These are phyloP conservation scores for Styphnolobium japonicum DNA, from an alignment of 306 rosid genomes.

Conservation along the genomic window DNA sequence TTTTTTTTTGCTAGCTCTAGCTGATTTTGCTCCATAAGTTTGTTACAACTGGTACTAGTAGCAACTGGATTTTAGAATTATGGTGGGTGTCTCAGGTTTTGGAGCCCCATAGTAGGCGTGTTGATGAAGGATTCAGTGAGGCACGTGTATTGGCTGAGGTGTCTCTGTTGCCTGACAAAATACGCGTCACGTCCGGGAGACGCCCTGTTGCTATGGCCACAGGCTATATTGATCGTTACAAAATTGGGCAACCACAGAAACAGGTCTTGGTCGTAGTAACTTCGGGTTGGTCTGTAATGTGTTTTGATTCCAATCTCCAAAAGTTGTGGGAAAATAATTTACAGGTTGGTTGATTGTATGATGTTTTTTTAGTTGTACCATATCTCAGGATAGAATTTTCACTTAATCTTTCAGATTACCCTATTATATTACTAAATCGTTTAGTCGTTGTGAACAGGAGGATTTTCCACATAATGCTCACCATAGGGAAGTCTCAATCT, in stretches of 20 bases:
- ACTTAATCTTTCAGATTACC: background rate
- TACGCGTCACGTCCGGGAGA: constrained; percentile 82
- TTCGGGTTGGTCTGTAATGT: constrained; percentile 96
- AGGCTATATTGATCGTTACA: constrained; percentile 71
- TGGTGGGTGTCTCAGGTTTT: constrained; percentile 52
- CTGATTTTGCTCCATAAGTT: constrained; percentile 7
- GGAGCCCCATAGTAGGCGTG: constrained; percentile 89
- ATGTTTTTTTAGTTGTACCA: constrained; percentile 13
- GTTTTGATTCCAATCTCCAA: constrained; percentile 89
- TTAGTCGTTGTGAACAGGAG: constrained; percentile 47
- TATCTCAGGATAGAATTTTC: background rate
- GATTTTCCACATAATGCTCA: constrained; percentile 97
- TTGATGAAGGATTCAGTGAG: constrained; percentile 88
- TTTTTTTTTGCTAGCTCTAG: background rate
- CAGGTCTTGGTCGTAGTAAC: constrained; percentile 95
- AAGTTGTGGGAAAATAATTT: constrained; percentile 91
- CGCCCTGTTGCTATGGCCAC: constrained; percentile 96
- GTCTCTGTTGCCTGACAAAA: constrained; percentile 88
- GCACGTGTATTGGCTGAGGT: constrained; percentile 78
- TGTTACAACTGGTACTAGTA: background rate
- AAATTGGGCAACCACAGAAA: constrained; percentile 63
- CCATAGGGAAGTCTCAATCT: constrained; percentile 89
- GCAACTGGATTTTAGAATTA: constrained; percentile 2
- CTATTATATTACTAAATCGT: constrained; percentile 11
- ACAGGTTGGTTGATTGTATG: constrained; percentile 58